Evolutionary conservation across 2,329 filamentous ascomycete species (phyloP), one percentile per base, ranked within the genome.

Genomic region (Penicillium thymicola): DNA sequence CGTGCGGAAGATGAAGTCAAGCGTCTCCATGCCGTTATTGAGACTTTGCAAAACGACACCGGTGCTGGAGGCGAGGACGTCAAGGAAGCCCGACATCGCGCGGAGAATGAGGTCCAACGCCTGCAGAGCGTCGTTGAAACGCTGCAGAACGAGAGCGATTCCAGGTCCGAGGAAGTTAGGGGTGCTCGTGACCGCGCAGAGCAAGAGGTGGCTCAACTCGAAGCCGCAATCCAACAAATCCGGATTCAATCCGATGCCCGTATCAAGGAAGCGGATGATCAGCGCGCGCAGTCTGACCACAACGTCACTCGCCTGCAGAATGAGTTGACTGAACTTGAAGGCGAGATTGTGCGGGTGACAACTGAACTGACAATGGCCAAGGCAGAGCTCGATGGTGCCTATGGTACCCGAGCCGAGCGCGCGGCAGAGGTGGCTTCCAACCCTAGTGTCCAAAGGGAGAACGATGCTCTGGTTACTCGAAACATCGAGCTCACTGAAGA

Each of bases 381-480:
- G 68, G 90, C 92, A 51, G 93, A 97, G 73, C 89, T 97, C 27
- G 94, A 96, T 66, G 91, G 91, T 60, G 95, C 96, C 70, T 97
- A 97, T 70, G 94, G 94, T 40, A 84, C 81, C n/a, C 80, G 87
- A 50, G 82, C 85, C 10, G 80, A 89, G 69, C 83, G 87, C 32
- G 85, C 86, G 13, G 86, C 85, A n/a, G 85, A 88, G 69, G 82
- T 82, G 11, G 83, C 83, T 10, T 76, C 79, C 45, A 84, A 84
- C 48, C 82, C 81, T 3, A 78, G 77, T 23, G 78, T 86, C 42
- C 82, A 84, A 65, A 82, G 79, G 53, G 83, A 88, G 66, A 77
- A 87, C 25, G 83, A 86, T 57, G 78, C 78, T 9, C 75, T 86
- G 38, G 78, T 73, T 27, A 76, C 76, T 5, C 76, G 74, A 11